Evolutionary conservation across 1,284 basidiomycete genomes (phyloP).

Genomic region (Pterula multifida): DNA sequence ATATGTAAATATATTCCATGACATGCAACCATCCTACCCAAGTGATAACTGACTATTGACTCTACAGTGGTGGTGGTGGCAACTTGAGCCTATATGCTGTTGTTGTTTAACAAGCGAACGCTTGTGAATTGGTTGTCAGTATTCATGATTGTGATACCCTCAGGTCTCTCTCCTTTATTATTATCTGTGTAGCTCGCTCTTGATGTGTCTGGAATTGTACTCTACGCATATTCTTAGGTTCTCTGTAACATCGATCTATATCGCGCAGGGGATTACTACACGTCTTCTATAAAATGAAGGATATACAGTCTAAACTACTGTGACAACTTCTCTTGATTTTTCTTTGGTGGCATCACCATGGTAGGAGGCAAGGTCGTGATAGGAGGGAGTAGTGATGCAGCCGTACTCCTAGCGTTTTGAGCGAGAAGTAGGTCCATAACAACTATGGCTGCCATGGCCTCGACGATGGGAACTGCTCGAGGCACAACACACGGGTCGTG

Average conservation of each 20-base stretch:
- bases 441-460: slow-evolving; percentile 94
- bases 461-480: slow-evolving; percentile 95
- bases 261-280: too few species aligned
- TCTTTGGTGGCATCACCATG: slow-evolving; percentile 51
- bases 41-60: too few species aligned
- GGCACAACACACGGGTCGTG: slow-evolving; percentile 99
- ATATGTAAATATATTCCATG: slow-evolving; percentile 43
- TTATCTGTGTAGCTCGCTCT: neutral
- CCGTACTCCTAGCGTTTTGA: slow-evolving; percentile 70
- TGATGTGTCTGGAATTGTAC: slow-evolving; percentile 5
- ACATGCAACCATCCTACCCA: too few species aligned
- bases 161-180: too few species aligned
- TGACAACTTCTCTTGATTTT: neutral
- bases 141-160: too few species aligned
- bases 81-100: slow-evolving; percentile 46
- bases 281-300: too few species aligned
- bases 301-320: neutral
- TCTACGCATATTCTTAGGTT: too few species aligned
- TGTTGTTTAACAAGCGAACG: slow-evolving; percentile 15
- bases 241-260: too few species aligned
- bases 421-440: slow-evolving; percentile 88
- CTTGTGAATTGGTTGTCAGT: too few species aligned
- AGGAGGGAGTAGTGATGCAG: slow-evolving; percentile 57
- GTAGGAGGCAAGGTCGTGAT: slow-evolving; percentile 80
- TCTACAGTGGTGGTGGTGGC: slow-evolving; percentile 71